Base-by-base conservation (phyloP, 768 basidiomycete species). In the Boletus pseudo-olivaceus region DNA sequence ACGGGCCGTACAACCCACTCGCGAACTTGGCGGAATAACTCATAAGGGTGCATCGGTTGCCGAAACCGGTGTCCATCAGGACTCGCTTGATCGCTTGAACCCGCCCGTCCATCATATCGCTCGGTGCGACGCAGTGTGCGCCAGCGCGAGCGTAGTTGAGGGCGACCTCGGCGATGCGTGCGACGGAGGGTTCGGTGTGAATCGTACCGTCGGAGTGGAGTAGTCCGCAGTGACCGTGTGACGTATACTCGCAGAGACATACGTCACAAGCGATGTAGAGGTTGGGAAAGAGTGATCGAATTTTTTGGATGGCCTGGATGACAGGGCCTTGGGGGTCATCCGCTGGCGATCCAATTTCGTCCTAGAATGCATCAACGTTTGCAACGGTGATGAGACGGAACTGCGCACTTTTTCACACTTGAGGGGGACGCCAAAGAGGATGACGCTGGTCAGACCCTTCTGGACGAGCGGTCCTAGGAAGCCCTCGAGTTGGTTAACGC, bases 31-130 rank as follows among this genome's bases (percentile, higher is more conserved):
- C 97, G 9, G 92, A 90, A 68, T 99, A 99, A 42, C 88, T 85
- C 97, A 99, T 98, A 48, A 99, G 78, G 7, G 88, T 88, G 70
- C 90, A 93, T 65, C 82, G 82, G 73, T 98, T 98, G 9, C 87
- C 94, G 42, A 84, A 77, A 17, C 93, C 93, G 40, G 80, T 80
- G 55, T 91, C 87, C 55, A 98, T 91, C 51, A 99, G 76, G 4
- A 78, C 81, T 35, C 82, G 78, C 70, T 99, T 99, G 73, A 99
- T 98, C 14, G 84, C 84, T 58, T 82, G 84, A 58, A 99, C 85
- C 19, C 96, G 79, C 0, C 96, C 97, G 67, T 99, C 97, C 94
- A 98, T 98, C 97, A 99, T 99, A 71, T 98, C 97, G 65, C 94
- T 97, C 7, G 97, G 97, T 2, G 97, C 97, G 53, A 99, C 95